Evolutionary conservation across 2,329 filamentous ascomycete genomes (phyloP), one percentile per base, ranked within the genome.

Genomic region (Exophiala xenobiotica): DNA sequence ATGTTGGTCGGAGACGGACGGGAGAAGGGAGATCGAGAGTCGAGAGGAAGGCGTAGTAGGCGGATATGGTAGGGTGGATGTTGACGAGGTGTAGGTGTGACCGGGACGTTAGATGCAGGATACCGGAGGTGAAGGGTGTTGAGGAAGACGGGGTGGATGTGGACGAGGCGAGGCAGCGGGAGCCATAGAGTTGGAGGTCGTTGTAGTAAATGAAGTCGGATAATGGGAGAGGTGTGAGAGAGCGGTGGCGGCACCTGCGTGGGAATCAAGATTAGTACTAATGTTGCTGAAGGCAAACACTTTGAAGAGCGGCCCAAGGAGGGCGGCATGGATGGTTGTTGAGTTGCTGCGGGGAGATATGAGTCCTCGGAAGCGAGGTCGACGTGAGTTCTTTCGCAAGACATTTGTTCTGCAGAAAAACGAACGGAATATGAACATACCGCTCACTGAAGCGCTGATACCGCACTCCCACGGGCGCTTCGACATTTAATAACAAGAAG

Each of bases 401-500:
- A n/a, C n/a, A n/a, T n/a, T n/a, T n/a, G n/a, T n/a, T n/a, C n/a
- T n/a, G n/a, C n/a, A n/a, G n/a, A n/a, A n/a, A 19, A 9, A 46
- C 26, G 35, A 40, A 3, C 44, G 16, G 23, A 29, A 26, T 26
- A 33, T 6, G 31, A 16, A 51, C 64, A 55, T 64, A 75, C 69
- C 79, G 77, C 53, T 78, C 70, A 56, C 81, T 82, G 74, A 87
- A 90, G 39, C 93, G 86, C 62, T 80, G 78, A 88, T 89, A 96
- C 46, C 93, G 86, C 38, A 92, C 76, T 43, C 81, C 87, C 39
- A 96, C 78, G 1, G 93, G 93, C 3, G 91, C 92, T 69, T 97
- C 92, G 41, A 97, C 84, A 67, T 89, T 92, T 64, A 99, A 77
- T 26, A 97, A 81, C 43, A 99, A 79, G 76, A 97, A 97, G 74